phyloP scores from a whole-genome alignment of 768 basidiomycete genomes.

The Mycena crocata region DNA sequence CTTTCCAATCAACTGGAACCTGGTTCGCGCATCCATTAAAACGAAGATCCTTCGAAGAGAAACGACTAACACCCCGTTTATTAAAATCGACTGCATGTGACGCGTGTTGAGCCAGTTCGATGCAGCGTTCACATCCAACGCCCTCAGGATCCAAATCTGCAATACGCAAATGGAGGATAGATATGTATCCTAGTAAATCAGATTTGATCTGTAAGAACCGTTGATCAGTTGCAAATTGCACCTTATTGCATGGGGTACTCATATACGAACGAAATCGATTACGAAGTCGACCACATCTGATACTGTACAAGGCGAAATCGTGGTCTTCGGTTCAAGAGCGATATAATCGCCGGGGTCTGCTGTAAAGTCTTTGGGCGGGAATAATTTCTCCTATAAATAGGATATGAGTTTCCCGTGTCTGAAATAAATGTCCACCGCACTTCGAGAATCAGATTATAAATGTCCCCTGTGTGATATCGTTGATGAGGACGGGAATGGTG shows the following conservation, averaged over 20 bases:
- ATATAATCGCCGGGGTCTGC: conserved; percentile 52
- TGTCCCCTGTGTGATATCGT: conserved; percentile 47
- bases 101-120: conserved; percentile 56
- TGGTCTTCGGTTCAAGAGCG: conserved; percentile 48
- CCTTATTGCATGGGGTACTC: conserved; percentile 19
- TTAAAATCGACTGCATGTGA: conserved; percentile 62
- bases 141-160: conserved; percentile 49
- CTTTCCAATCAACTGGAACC: conserved; percentile 47
- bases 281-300: conserved; percentile 61
- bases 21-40: background rate
- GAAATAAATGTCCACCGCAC: conserved; percentile 35
- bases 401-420: conserved; percentile 7
- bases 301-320: conserved; percentile 47
- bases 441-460: conserved; percentile 60
- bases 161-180: conserved; percentile 56
- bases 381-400: conserved; percentile 42
- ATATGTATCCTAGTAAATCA: conserved; percentile 55
- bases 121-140: conserved; percentile 49
- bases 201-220: conserved; percentile 42
- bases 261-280: conserved; percentile 54
- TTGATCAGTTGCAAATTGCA: background rate
- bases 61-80: conserved; percentile 51
- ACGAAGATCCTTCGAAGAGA: background rate
- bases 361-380: conserved; percentile 36
- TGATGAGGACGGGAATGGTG: background rate